Evolutionary conservation across 768 basidiomycete genomes (phyloP).

Genomic region (Omphalotus guepiniiformis): DNA sequence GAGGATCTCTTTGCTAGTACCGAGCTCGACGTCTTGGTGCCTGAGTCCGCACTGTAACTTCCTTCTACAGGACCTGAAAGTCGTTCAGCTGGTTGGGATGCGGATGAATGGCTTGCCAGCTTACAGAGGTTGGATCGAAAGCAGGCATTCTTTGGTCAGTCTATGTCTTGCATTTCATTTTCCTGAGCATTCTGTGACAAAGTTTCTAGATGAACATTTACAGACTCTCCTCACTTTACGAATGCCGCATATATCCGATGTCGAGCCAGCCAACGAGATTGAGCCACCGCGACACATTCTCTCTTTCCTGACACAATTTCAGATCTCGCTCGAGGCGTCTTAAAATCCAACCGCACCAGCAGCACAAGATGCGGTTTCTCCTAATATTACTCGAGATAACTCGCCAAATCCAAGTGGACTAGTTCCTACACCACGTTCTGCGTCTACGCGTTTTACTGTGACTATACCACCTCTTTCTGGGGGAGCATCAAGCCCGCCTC

Average conservation of each 20-base stretch:
- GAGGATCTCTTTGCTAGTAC: constrained; percentile 4
- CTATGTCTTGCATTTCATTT: no score
- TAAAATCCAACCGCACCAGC: constrained; percentile 1
- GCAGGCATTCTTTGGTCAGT: constrained; percentile 9
- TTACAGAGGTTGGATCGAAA: neutral
- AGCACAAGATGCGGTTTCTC: neutral
- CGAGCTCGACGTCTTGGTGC: constrained; percentile 7
- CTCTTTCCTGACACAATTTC: constrained; percentile 4
- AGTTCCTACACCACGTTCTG: neutral
- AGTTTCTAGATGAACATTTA: constrained; percentile 7
- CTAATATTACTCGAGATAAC: neutral
- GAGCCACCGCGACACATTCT: constrained; percentile 1
- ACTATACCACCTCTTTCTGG: no score
- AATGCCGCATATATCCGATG: constrained; percentile 3
- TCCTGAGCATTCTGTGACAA: no score
- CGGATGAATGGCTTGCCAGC: neutral
- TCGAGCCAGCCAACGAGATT: neutral
- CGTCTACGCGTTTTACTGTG: no score
- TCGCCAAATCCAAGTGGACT: neutral
- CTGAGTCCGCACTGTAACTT: constrained; percentile 3
- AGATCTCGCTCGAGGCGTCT: constrained; percentile 4
- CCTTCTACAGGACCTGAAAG: no score
- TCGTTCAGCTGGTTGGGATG: neutral
- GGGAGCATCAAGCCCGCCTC: no score
- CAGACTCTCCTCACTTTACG: constrained; percentile 3